phyloP scores from a whole-genome alignment of 148 eudicot species.

The Mesembryanthemum crystallinum region DNA sequence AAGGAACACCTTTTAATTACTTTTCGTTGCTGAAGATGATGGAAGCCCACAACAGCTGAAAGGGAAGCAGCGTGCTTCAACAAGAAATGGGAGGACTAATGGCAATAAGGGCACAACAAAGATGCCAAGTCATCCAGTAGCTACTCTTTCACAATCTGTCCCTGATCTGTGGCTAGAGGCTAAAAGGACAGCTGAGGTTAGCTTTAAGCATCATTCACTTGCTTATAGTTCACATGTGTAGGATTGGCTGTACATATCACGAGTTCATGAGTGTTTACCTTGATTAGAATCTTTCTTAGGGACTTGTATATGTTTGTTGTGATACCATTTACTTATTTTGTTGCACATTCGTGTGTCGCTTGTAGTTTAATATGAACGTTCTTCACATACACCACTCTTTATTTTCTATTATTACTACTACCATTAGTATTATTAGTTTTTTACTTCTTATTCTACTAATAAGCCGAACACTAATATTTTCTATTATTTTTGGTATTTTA shows the following conservation, averaged over 20 bases:
- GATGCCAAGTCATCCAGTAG: conserved; percentile 28
- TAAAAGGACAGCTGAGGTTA: conserved; percentile 75
- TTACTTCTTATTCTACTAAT: too few relatives aligned
- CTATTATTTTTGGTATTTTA: too few relatives aligned
- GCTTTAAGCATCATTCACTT: conserved; percentile 21
- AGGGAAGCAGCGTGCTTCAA: conserved; percentile 44
- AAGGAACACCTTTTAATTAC: not conserved
- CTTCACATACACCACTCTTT: too few relatives aligned
- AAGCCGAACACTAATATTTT: too few relatives aligned
- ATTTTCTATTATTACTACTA: too few relatives aligned
- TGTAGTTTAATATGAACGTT: too few relatives aligned
- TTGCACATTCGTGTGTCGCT: too few relatives aligned
- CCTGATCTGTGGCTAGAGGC: conserved; percentile 82
- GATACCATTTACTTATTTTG: too few relatives aligned
- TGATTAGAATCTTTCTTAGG: too few relatives aligned
- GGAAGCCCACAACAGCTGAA: conserved; percentile 51
- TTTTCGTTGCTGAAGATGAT: conserved; percentile 34
- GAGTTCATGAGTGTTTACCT: not conserved
- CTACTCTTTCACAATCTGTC: conserved; percentile 35
- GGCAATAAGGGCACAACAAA: conserved; percentile 37
- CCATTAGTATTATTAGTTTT: too few relatives aligned
- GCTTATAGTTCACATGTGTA: not conserved
- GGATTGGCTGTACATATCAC: conserved; percentile 2
- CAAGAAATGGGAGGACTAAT: conserved; percentile 39
- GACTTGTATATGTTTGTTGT: too few relatives aligned